A percentile compares a stretch with the other conserved stretches of the same genome.
phyloP scores from a whole-genome alignment of 441 rosid species.

The Codiaeum variegatum region DNA sequence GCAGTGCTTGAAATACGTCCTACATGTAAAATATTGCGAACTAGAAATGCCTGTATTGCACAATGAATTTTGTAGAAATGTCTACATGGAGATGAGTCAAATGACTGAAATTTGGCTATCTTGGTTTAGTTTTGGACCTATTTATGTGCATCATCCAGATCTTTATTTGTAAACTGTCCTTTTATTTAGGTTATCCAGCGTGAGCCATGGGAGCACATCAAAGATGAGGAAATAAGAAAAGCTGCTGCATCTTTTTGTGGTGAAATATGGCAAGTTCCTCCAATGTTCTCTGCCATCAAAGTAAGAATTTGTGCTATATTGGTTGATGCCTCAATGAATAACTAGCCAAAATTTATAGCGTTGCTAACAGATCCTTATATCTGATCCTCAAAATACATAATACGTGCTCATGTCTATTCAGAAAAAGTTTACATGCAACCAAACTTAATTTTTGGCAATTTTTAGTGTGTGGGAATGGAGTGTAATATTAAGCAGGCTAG shows the following conservation, averaged over 20 bases:
- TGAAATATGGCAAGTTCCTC: slow-evolving; percentile 99
- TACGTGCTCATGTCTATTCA: neutral
- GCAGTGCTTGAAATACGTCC: neutral
- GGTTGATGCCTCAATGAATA: neutral
- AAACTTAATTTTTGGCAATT: neutral
- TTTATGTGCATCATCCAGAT: neutral
- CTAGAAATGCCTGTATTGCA: neutral
- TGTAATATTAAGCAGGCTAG: neutral
- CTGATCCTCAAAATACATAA: slow-evolving; percentile 3
- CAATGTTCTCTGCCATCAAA: slow-evolving; percentile 98
- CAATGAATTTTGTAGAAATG: too few species aligned
- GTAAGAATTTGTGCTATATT: slow-evolving; percentile 39
- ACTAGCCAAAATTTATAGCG: neutral
- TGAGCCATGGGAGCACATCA: slow-evolving; percentile 96
- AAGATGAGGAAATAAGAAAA: slow-evolving; percentile 74
- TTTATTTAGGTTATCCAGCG: slow-evolving; percentile 71
- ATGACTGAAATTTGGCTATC: neutral
- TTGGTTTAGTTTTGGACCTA: neutral
- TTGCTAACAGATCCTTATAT: neutral
- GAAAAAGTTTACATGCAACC: neutral
- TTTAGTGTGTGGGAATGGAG: neutral
- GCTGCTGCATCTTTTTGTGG: slow-evolving; percentile 75
- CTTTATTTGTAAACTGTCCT: slow-evolving; percentile 11
- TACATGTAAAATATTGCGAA: neutral
- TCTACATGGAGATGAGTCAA: neutral